Percentiles rank a stretch among this genome's conserved stretches.
Evolutionary conservation across 1,284 basidiomycete genomes (phyloP).

Genomic region (Tilletia indica): DNA sequence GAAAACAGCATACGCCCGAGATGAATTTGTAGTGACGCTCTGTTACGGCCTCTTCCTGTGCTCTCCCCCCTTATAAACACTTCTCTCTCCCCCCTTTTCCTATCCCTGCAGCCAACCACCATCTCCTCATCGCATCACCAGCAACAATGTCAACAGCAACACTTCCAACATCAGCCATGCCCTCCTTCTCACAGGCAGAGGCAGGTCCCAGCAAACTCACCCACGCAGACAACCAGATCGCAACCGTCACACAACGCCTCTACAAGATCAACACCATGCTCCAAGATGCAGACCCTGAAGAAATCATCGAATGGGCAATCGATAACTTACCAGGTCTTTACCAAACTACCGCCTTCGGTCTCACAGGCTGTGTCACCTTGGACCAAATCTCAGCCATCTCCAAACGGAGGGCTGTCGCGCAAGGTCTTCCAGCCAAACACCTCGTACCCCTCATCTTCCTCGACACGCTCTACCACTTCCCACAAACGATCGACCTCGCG

Average conservation of each 20-base stretch:
- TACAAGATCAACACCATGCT: conserved; percentile 49
- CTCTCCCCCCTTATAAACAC: too few relatives aligned
- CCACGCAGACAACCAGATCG: conserved; percentile 31
- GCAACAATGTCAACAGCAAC: conserved; percentile 9
- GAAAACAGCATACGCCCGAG: too few relatives aligned
- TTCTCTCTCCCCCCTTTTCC: too few relatives aligned
- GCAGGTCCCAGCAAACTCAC: background rate
- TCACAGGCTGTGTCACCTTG: conserved; percentile 55
- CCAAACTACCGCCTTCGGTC: conserved; percentile 54
- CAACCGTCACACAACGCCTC: conserved; percentile 19
- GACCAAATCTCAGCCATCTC: conserved; percentile 51
- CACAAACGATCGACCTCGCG: conserved; percentile 84
- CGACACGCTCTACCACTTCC: conserved; percentile 95
- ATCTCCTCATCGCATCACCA: background rate
- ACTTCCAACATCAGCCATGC: background rate
- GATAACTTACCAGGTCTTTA: conserved; percentile 54
- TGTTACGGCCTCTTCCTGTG: too few relatives aligned
- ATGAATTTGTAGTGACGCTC: too few relatives aligned
- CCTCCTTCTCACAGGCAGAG: background rate
- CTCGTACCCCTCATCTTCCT: conserved; percentile 55
- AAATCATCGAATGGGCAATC: conserved; percentile 54
- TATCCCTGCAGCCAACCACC: too few relatives aligned
- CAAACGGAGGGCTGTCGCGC: conserved; percentile 36
- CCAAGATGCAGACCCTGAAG: conserved; percentile 43
- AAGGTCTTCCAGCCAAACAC: conserved; percentile 24